Evolutionary conservation across 2,329 filamentous ascomycete genomes (phyloP).

Genomic region (Ilyonectria mors-panacis): DNA sequence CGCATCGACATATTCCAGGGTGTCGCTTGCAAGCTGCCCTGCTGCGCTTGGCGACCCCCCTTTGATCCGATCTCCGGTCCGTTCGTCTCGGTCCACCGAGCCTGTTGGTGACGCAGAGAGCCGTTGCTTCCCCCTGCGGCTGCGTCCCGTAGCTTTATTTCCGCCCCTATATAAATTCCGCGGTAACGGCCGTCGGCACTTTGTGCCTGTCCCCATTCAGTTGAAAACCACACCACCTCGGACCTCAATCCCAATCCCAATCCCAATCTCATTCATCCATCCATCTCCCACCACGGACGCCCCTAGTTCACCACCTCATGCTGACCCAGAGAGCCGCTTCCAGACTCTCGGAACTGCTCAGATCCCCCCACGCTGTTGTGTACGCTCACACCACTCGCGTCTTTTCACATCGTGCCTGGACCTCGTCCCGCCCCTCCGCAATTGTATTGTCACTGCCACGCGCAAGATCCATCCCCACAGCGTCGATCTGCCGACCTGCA

Average conservation of each 20-base stretch:
- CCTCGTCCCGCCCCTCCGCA: constrained; percentile 17
- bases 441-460: constrained; percentile 25
- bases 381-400: constrained; percentile 22
- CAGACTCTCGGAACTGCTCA: constrained; percentile 37
- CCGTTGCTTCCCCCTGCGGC: constrained; percentile 23
- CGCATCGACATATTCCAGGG: constrained; percentile 13
- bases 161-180: constrained; percentile 33
- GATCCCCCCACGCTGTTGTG: constrained; percentile 28
- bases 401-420: constrained; percentile 24
- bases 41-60: constrained; percentile 13
- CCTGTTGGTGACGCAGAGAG: constrained; percentile 6
- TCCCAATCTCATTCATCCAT: constrained; percentile 8
- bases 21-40: not conserved
- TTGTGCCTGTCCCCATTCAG: constrained; percentile 6
- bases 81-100: constrained; percentile 20
- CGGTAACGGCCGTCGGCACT: constrained; percentile 10
- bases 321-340: constrained; percentile 33
- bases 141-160: constrained; percentile 23
- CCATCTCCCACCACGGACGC: constrained; percentile 6
- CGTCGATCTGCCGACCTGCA: constrained; percentile 17
- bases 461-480: constrained; percentile 18
- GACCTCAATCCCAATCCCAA: constrained; percentile 19
- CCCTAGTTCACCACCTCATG: constrained; percentile 38
- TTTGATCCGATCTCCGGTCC: constrained; percentile 38
- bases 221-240: constrained; percentile 21